These are phyloP conservation scores for Colletotrichum tamarilloi DNA, from an alignment of 2,329 filamentous ascomycete species.

Conservation along the genomic window DNA sequence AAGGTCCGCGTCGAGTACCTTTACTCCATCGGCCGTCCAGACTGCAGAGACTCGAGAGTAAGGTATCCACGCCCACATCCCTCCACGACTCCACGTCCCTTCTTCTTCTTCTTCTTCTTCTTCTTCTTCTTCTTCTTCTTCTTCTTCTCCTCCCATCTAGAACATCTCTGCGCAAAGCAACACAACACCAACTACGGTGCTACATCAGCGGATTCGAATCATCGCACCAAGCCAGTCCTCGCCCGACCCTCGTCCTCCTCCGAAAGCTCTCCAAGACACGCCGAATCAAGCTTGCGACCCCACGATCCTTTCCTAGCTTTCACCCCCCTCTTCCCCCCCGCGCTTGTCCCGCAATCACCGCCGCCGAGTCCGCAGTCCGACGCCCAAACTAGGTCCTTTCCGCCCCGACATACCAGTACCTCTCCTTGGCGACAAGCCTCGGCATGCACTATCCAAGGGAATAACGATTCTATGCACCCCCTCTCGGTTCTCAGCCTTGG, in stretches of 20 bases:
- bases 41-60: not conserved
- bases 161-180: constrained; percentile 11
- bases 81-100: not conserved
- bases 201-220: not conserved
- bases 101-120: not conserved
- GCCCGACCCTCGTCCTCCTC: not conserved
- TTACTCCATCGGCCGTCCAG: not conserved
- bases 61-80: not conserved
- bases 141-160: not conserved
- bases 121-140: not conserved
- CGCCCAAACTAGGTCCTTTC: constrained; percentile 7
- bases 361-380: constrained; percentile 13
- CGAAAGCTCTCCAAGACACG: not conserved
- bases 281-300: constrained; percentile 8
- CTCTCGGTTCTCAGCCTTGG: constrained; percentile 95
- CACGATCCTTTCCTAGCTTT: constrained; percentile 12
- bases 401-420: constrained; percentile 8
- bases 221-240: not conserved
- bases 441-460: constrained; percentile 57
- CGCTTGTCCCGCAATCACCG: constrained; percentile 19
- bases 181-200: constrained; percentile 4
- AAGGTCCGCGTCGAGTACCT: constrained; percentile 1
- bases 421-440: constrained; percentile 37
- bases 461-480: constrained; percentile 85
- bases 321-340: constrained; percentile 12